Percentiles rank a stretch among this genome's conserved stretches.
These are phyloP conservation scores for Aureobasidium sp. DNA, from an alignment of 2,329 filamentous ascomycete species.

Conservation along the genomic window DNA sequence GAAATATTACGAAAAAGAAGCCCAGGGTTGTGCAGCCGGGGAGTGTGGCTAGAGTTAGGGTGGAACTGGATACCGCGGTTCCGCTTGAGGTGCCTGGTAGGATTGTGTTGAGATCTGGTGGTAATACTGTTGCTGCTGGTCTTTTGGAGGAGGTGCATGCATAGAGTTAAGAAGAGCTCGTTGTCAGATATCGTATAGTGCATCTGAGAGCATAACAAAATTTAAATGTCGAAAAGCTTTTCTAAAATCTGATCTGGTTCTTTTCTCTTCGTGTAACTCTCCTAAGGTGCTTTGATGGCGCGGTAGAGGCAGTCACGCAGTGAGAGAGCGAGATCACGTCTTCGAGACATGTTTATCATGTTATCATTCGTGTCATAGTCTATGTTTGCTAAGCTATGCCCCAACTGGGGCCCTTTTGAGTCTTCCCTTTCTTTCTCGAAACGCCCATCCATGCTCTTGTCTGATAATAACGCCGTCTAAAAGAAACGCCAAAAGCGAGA, in stretches of 20 bases:
- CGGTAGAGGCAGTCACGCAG: not conserved
- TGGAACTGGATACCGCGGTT: conserved; percentile 61
- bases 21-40: conserved; percentile 78
- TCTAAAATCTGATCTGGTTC: no score
- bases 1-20: conserved; percentile 70
- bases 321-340: not conserved
- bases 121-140: conserved; percentile 81
- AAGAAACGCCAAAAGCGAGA: not conserved
- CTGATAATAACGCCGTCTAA: not conserved
- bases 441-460: not conserved
- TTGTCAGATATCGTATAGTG: not conserved
- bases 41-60: conserved; percentile 65
- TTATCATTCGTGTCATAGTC: not conserved
- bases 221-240: not conserved
- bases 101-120: conserved; percentile 72
- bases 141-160: conserved; percentile 53
- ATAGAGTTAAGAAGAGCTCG: not conserved
- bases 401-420: not conserved
- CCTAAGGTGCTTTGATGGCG: no score
- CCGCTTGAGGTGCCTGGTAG: conserved; percentile 74
- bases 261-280: no score
- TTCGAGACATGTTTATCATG: not conserved
- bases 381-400: not conserved
- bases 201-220: not conserved
- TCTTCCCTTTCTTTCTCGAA: not conserved